Conservation (phyloP, 257 asterid genomes). For the Nicotiana obtusifolia region DNA sequence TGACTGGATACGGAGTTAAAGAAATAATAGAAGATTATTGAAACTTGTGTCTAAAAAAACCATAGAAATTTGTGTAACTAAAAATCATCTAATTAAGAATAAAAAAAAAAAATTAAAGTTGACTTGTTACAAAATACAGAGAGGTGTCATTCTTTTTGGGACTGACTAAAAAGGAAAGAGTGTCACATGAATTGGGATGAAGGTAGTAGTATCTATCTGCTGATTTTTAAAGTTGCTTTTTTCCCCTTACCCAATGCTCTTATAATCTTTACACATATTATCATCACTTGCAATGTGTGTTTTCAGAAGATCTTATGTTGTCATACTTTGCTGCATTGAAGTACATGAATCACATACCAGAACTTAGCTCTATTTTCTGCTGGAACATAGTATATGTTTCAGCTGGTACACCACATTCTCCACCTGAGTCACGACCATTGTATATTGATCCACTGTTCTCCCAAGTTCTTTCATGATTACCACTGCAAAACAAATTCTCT, state of each 20-base stretch:
- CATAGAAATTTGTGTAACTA: too few relatives aligned
- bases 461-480: conserved; percentile 44
- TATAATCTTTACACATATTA: not conserved
- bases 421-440: conserved; percentile 27
- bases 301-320: not conserved
- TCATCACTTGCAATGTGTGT: not conserved
- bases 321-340: not conserved
- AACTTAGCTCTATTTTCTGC: conserved; percentile 44
- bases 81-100: too few relatives aligned
- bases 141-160: too few relatives aligned
- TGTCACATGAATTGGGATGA: too few relatives aligned
- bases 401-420: conserved; percentile 49
- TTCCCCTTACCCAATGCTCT: not conserved
- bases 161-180: too few relatives aligned
- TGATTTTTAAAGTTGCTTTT: not conserved
- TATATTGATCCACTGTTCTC: conserved; percentile 33
- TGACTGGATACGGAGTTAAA: too few relatives aligned
- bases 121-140: too few relatives aligned
- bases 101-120: too few relatives aligned
- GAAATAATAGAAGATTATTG: too few relatives aligned
- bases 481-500: conserved; percentile 19
- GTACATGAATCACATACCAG: conserved; percentile 22
- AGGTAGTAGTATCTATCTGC: not conserved
- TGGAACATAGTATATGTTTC: conserved; percentile 37
- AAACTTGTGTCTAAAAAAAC: too few relatives aligned